Conservation (phyloP, 371 early-diverging fungal species). For the Circinella umbellata region DNA sequence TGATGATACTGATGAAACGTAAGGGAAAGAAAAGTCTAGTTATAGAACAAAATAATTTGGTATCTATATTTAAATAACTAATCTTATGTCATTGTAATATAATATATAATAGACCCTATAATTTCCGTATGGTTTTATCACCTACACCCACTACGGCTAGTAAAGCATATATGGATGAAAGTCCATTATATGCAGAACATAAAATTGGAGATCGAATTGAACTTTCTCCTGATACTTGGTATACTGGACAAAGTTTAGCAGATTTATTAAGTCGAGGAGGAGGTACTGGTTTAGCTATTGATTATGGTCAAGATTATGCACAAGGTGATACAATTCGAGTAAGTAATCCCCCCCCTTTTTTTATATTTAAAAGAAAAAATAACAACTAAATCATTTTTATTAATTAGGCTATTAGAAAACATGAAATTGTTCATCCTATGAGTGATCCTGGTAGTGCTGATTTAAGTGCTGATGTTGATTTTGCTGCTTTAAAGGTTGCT, state of each 20-base stretch:
- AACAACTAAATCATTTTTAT: too few relatives aligned
- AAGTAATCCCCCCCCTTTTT: slow-evolving; percentile 15
- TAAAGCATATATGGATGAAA: slow-evolving; percentile 56
- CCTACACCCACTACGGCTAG: slow-evolving; percentile 72
- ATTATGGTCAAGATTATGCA: slow-evolving; percentile 89
- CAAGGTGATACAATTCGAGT: slow-evolving; percentile 85
- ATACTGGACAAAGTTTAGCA: slow-evolving; percentile 66
- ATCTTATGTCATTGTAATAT: too few relatives aligned
- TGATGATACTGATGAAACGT: slow-evolving; percentile 68
- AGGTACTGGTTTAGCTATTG: slow-evolving; percentile 84
- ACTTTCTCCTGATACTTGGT: slow-evolving; percentile 82
- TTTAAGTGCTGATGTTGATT: slow-evolving; percentile 94
- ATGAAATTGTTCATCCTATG: slow-evolving; percentile 81
- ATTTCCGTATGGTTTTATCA: slow-evolving; percentile 83
- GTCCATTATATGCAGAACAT: slow-evolving; percentile 41
- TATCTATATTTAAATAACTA: too few relatives aligned
- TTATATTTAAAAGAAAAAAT: neutral
- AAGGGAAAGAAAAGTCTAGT: slow-evolving; percentile 3
- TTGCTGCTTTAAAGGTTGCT: slow-evolving; percentile 72
- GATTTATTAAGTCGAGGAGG: slow-evolving; percentile 61
- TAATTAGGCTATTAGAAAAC: slow-evolving; percentile 81
- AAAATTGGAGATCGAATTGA: slow-evolving; percentile 82
- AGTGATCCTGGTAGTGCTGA: slow-evolving; percentile 86
- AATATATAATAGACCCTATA: slow-evolving; percentile 51
- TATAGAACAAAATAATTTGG: too few relatives aligned